Evolutionary conservation across 345 rosid species (phyloP).

Genomic region (Noccaea bulbosa): DNA sequence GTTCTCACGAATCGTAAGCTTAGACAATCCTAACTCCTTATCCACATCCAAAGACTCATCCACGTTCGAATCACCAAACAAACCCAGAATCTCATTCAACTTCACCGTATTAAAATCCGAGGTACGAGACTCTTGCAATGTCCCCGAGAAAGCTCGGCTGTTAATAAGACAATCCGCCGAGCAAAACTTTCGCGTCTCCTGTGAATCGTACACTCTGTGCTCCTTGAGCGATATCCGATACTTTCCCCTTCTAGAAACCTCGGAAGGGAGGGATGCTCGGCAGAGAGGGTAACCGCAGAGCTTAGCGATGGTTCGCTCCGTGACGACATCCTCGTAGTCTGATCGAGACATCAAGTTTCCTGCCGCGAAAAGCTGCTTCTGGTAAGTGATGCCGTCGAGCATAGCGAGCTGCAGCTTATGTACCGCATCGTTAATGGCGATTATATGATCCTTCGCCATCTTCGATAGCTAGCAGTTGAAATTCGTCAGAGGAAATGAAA

Average conservation of each 20-base stretch:
- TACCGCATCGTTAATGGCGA: constrained; percentile 58
- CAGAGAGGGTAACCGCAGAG: constrained; percentile 84
- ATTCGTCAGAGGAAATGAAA: neutral
- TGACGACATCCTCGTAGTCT: constrained; percentile 77
- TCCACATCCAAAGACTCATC: constrained; percentile 24
- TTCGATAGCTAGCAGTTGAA: neutral
- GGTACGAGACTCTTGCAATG: constrained; percentile 62
- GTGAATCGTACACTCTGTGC: constrained; percentile 68
- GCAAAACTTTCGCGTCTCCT: constrained; percentile 67
- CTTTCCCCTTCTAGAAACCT: constrained; percentile 58
- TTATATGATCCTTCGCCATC: constrained; percentile 47
- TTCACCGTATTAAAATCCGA: constrained; percentile 49
- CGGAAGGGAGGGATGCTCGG: constrained; percentile 50
- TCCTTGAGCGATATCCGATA: constrained; percentile 72
- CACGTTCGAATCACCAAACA: constrained; percentile 49
- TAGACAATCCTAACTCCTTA: constrained; percentile 55
- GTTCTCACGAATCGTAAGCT: constrained; percentile 65
- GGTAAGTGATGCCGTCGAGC: constrained; percentile 60
- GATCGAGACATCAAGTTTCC: constrained; percentile 60
- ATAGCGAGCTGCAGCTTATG: constrained; percentile 65
- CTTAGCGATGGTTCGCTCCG: constrained; percentile 63
- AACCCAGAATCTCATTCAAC: constrained; percentile 52
- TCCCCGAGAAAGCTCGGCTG: constrained; percentile 57
- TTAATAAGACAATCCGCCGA: constrained; percentile 62
- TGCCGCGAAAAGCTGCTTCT: constrained; percentile 65